Evolutionary conservation across 257 asterid genomes (phyloP), one percentile per base, ranked within the genome.

Genomic region (Ilex asprella): DNA sequence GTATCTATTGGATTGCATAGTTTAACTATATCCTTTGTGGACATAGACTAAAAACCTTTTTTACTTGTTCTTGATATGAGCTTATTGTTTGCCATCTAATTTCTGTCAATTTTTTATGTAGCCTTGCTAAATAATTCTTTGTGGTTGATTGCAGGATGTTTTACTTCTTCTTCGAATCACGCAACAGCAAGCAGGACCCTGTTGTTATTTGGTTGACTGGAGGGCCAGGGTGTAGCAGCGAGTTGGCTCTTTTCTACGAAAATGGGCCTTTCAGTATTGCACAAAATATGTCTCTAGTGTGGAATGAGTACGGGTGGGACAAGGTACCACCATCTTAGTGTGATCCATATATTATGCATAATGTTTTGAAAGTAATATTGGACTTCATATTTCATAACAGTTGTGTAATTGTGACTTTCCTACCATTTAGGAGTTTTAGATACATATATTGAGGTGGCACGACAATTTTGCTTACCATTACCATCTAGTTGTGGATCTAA

Each of bases 211-310:
- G 98, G 98, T 75, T 92, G 81, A 92, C 97, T 62, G 97, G 97
- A 61, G 98, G 98, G 16, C 98, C 98, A 62, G 98, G 98, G 59
- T 92, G 98, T 78, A 83, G 97, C 79, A 88, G 98, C 68, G 98
- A 92, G 79, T 77, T 86, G 88, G 98, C 95, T 53, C 94, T 88
- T 61, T 91, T 91, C 81, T 88, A 86, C 60, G 98, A 91, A 76
- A 92, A 92, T 78, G 98, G 98, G 15, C 98, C 98, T 59, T 92
- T 86, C 78, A 57, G 67, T 30, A 79, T 92, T 68, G 79, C 94
- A 39, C 71, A 81, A 49, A 83, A 91, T 53, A 63, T 88, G 70
- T 83, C 98, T 51, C 98, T 92, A 64, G 79, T 66, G 66, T 65
- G 78, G 85, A 92, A 88, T 69, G 89, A 92, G 62, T 84, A 83